These are phyloP conservation scores for Amphicarpaea edgeworthii DNA, from an alignment of 306 rosid species.

Conservation along the genomic window DNA sequence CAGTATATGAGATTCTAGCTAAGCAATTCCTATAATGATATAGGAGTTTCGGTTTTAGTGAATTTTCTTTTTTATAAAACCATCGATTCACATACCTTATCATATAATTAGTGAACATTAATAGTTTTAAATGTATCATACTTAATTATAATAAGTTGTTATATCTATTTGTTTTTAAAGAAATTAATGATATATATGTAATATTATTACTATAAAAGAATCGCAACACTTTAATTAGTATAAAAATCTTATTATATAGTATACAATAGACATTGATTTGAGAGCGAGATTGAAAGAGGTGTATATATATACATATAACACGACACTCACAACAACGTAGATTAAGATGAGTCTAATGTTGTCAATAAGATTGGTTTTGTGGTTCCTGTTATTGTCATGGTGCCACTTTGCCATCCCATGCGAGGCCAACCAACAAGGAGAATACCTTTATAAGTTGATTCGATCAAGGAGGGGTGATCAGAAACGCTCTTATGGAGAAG, in stretches of 20 bases:
- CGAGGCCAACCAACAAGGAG: slow-evolving; percentile 39
- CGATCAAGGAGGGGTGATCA: slow-evolving; percentile 35
- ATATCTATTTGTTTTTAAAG: not conserved
- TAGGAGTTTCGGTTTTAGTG: not conserved
- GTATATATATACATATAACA: not conserved
- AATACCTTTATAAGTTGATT: slow-evolving; percentile 44
- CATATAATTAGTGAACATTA: no score
- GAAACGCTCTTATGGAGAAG: not conserved
- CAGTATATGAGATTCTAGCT: not conserved
- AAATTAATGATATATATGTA: not conserved
- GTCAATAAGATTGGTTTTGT: slow-evolving; percentile 10
- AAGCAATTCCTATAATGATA: not conserved
- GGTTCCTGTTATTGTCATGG: slow-evolving; percentile 14
- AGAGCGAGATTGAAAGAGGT: not conserved
- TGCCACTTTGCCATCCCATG: slow-evolving; percentile 37
- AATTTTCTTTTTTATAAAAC: not conserved
- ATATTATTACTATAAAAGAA: no score
- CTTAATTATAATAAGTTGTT: not conserved
- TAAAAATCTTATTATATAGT: no score
- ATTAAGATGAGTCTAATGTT: slow-evolving; percentile 22
- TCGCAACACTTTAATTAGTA: no score
- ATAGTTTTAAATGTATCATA: not conserved
- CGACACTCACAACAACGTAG: not conserved
- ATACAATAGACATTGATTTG: not conserved
- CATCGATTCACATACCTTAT: no score